Evolutionary conservation across 352 stramenopile species (phyloP).

Genomic region (Phytopythium ostracodes): DNA sequence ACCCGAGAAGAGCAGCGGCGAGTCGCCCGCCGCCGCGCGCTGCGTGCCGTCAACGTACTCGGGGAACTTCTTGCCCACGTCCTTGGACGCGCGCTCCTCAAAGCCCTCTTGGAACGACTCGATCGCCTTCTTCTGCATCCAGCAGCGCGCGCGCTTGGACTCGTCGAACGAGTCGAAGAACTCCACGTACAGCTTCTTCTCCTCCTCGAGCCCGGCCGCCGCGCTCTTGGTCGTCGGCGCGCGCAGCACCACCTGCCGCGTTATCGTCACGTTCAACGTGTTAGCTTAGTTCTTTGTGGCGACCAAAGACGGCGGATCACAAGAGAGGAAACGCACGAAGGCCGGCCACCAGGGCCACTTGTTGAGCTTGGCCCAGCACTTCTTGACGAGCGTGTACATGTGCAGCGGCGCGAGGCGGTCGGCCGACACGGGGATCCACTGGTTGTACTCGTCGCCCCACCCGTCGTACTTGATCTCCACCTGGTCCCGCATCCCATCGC

Average conservation of each 20-base stretch:
- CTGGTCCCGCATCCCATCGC: no score
- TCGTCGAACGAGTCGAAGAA: slow-evolving; percentile 81
- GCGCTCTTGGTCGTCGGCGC: slow-evolving; percentile 53
- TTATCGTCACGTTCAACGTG: background rate
- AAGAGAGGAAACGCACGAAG: slow-evolving; percentile 36
- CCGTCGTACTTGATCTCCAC: slow-evolving; percentile 85
- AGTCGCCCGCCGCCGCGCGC: slow-evolving; percentile 60
- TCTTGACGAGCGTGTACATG: slow-evolving; percentile 81
- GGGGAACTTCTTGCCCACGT: slow-evolving; percentile 76
- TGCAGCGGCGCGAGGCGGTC: slow-evolving; percentile 70
- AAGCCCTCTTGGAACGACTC: slow-evolving; percentile 66
- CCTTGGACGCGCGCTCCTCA: slow-evolving; percentile 75
- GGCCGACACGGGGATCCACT: slow-evolving; percentile 53
- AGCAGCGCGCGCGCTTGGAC: slow-evolving; percentile 70
- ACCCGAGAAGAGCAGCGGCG: slow-evolving; percentile 62
- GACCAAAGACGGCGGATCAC: background rate
- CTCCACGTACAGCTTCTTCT: slow-evolving; percentile 80
- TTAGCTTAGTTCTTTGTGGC: no score
- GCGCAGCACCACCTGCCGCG: slow-evolving; percentile 55
- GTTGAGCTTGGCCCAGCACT: slow-evolving; percentile 82
- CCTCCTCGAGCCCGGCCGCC: slow-evolving; percentile 46
- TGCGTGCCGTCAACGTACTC: slow-evolving; percentile 69
- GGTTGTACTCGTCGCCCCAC: slow-evolving; percentile 79
- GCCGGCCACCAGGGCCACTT: slow-evolving; percentile 84
- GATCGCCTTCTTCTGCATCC: slow-evolving; percentile 83